Base-by-base conservation (phyloP, 2,329 filamentous ascomycete species). In the Graphilbum ipis-grandicollis region DNA sequence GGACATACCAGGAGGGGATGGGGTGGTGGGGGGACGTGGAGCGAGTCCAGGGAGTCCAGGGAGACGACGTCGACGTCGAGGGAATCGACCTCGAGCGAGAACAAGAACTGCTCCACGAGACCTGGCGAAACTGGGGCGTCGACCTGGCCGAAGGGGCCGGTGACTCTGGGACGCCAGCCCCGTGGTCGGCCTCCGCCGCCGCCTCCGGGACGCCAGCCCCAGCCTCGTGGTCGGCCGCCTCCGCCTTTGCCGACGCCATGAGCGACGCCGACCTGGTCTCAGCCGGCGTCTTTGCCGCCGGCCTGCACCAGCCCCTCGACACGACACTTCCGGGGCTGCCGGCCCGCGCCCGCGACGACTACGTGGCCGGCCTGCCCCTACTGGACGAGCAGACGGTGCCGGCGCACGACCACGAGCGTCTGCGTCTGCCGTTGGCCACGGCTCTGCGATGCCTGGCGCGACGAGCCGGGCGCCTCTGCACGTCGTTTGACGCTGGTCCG, bases 11-110 rank as follows among this genome's bases (percentile, higher is more conserved):
- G 54, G 60, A 30, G 63, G 18, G 39, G 12, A 68, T 79, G 41
- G 66, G 75, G 36, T 76, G 84, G 46, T 55, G 75, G 3, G 55
- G 79, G 43, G 62, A 65, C 30, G 73, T 84, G 52, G 55, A 65
- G 2, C 79, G 77, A 64, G 60, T 74, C 26, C 68, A 71, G 41
- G 86, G 81, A 75, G 57, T 60, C n/a, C 52, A 84, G 19, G 72
- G 75, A 47, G 50, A 75, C n/a, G 65, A 66, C 12, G 64, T 76
- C 39, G 75, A 71, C 58, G 59, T 61, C 46, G 54, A 55, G 52
- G 19, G n/a, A n/a, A 41, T 56, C 19, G 52, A 59, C 32, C 43
- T 66, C 6, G 12, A 8, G 23, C 4, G 33, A 19, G 10, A n/a
- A 37, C 63, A 19, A 38, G 75, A 83, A 46, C 55, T 76, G 3